Percentiles rank a stretch among this genome's conserved stretches.
Conservation (phyloP, 202 grass and related monocot genomes). For the Eragrostis tef region DNA sequence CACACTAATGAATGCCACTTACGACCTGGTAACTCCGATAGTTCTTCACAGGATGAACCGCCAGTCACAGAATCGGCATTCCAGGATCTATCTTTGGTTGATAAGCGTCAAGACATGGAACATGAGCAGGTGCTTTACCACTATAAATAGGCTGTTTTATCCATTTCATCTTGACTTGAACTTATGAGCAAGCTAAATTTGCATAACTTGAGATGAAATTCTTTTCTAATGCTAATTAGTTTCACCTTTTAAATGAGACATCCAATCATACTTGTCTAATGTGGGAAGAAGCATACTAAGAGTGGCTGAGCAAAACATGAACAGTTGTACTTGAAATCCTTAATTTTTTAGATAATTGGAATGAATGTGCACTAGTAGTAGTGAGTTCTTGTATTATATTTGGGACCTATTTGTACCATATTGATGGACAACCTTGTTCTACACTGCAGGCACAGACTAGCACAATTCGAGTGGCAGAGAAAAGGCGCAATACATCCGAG, state of each 20-base stretch:
- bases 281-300: too few relatives aligned
- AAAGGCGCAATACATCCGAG: conserved; percentile 66
- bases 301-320: background rate
- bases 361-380: background rate
- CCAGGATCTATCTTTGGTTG: conserved; percentile 44
- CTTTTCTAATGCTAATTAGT: background rate
- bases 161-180: too few relatives aligned
- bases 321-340: background rate
- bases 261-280: too few relatives aligned
- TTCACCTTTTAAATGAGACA: background rate
- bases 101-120: conserved; percentile 45
- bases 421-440: conserved; percentile 37
- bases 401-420: too few relatives aligned
- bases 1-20: conserved; percentile 39
- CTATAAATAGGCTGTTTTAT: conserved; percentile 15
- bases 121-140: conserved; percentile 49
- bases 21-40: conserved; percentile 45
- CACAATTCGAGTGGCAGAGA: conserved; percentile 56
- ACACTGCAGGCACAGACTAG: conserved; percentile 58
- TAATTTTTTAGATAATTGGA: conserved; percentile 17
- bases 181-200: background rate
- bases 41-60: conserved; percentile 46
- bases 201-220: conserved; percentile 7
- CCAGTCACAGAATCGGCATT: conserved; percentile 32
- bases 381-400: background rate